These are phyloP conservation scores for Aspergillus floridensis DNA, from an alignment of 2,329 filamentous ascomycete species.

Conservation along the genomic window DNA sequence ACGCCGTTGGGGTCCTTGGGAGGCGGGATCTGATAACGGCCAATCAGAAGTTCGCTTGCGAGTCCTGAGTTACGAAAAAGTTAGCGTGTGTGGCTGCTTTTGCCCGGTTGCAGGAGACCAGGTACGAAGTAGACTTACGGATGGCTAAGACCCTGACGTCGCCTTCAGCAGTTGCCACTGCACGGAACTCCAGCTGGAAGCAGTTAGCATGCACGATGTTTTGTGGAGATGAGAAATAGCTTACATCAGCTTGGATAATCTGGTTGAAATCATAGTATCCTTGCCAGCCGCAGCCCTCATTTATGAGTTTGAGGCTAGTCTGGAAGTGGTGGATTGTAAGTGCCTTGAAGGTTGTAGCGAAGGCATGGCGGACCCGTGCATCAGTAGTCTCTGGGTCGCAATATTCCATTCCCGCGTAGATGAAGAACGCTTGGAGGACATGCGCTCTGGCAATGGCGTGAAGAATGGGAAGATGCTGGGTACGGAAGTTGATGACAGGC, in stretches of 20 bases:
- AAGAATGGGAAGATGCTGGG: constrained; percentile 26
- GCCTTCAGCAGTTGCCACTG: constrained; percentile 18
- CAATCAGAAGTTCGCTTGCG: constrained; percentile 25
- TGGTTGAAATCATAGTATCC: constrained; percentile 18
- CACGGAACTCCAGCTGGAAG: constrained; percentile 9
- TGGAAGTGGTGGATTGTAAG: constrained; percentile 9
- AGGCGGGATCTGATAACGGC: constrained; percentile 23
- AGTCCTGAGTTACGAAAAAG: constrained; percentile 2
- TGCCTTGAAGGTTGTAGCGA: constrained; percentile 15
- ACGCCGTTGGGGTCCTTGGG: constrained; percentile 10
- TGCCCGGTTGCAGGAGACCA: no score
- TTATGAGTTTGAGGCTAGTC: constrained; percentile 11
- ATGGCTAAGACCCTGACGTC: constrained; percentile 20
- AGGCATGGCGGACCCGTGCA: constrained; percentile 14
- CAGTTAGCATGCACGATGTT: background rate
- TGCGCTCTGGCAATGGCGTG: constrained; percentile 20
- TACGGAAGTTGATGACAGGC: constrained; percentile 25
- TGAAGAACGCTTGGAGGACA: constrained; percentile 9
- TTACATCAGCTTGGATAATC: constrained; percentile 11
- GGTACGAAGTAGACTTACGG: background rate
- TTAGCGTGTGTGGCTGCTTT: no score
- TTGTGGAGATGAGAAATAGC: fast-evolving
- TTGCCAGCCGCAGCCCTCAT: constrained; percentile 14
- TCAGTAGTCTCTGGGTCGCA: constrained; percentile 21
- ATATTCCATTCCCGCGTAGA: constrained; percentile 31